Percentiles rank a stretch among this genome's conserved stretches.
phyloP scores from a whole-genome alignment of 2,329 filamentous ascomycete species.

The Aspergillus novoparasiticus region DNA sequence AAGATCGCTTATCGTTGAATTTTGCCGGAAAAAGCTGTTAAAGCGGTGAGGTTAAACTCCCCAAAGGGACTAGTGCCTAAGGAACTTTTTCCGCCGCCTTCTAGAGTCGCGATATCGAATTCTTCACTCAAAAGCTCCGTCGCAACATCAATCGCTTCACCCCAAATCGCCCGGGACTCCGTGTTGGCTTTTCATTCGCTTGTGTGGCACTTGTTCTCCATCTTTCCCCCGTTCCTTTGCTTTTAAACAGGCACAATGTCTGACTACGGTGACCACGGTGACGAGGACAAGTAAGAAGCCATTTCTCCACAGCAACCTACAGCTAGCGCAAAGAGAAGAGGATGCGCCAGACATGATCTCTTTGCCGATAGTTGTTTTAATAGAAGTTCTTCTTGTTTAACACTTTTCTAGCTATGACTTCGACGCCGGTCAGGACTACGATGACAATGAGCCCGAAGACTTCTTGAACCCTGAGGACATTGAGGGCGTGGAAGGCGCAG shows the following conservation, averaged over 20 bases:
- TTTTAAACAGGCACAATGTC: conserved; percentile 58
- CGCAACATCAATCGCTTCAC: conserved; percentile 20
- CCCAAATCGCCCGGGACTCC: conserved; percentile 14
- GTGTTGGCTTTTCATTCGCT: conserved; percentile 15
- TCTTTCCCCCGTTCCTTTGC: conserved; percentile 17
- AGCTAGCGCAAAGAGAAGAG: conserved; percentile 13
- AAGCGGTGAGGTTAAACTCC: conserved; percentile 32
- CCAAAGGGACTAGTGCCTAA: conserved; percentile 30
- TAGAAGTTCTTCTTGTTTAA: conserved; percentile 28
- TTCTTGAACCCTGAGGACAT: conserved; percentile 59
- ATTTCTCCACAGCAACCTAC: conserved; percentile 18
- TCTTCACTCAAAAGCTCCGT: conserved; percentile 20
- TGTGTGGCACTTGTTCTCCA: conserved; percentile 13
- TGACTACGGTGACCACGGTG: conserved; percentile 71
- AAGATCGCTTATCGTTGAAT: conserved; percentile 24
- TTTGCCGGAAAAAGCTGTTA: conserved; percentile 29
- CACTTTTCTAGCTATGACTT: conserved; percentile 46
- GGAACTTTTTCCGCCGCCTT: conserved; percentile 41
- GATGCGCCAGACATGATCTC: neutral
- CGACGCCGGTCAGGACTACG: conserved; percentile 64
- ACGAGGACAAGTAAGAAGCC: conserved; percentile 57
- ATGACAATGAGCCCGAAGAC: conserved; percentile 66
- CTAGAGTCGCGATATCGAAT: conserved; percentile 28
- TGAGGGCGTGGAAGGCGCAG: conserved; percentile 56
- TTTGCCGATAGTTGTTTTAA: neutral